These are phyloP conservation scores for Naganishia albida DNA, from an alignment of 1,284 basidiomycete species.

Conservation along the genomic window DNA sequence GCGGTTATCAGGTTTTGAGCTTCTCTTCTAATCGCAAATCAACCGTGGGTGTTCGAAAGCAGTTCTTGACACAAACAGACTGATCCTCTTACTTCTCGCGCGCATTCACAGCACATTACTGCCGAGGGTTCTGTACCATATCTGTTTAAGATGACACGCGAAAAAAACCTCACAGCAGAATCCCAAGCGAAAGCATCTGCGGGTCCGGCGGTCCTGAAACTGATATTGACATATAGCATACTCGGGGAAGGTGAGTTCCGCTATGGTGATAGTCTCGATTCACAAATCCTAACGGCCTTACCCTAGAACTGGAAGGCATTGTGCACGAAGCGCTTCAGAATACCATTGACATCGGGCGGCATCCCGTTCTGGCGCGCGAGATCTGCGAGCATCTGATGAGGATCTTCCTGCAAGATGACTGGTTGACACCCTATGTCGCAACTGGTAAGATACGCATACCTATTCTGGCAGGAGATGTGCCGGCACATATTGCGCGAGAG, in stretches of 20 bases:
- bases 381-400: constrained; percentile 11
- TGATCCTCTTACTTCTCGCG: background rate
- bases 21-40: constrained; percentile 16
- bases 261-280: no score
- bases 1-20: constrained; percentile 37
- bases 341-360: background rate
- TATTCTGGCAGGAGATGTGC: background rate
- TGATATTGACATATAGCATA: constrained; percentile 46
- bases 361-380: constrained; percentile 3
- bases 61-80: no score
- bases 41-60: background rate
- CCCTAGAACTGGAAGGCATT: constrained; percentile 18
- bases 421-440: constrained; percentile 7
- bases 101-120: constrained; percentile 39
- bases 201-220: constrained; percentile 38
- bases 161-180: background rate
- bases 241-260: constrained; percentile 42
- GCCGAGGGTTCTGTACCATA: constrained; percentile 45
- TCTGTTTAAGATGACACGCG: constrained; percentile 45
- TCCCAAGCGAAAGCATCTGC: constrained; percentile 3
- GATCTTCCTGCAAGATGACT: background rate
- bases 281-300: background rate
- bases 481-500: background rate
- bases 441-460: constrained; percentile 8
- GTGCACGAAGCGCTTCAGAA: background rate